A percentile compares a stretch with the other conserved stretches of the same genome.
Evolutionary conservation across 2,329 filamentous ascomycete genomes (phyloP).

Genomic region (Fusarium beomiforme): DNA sequence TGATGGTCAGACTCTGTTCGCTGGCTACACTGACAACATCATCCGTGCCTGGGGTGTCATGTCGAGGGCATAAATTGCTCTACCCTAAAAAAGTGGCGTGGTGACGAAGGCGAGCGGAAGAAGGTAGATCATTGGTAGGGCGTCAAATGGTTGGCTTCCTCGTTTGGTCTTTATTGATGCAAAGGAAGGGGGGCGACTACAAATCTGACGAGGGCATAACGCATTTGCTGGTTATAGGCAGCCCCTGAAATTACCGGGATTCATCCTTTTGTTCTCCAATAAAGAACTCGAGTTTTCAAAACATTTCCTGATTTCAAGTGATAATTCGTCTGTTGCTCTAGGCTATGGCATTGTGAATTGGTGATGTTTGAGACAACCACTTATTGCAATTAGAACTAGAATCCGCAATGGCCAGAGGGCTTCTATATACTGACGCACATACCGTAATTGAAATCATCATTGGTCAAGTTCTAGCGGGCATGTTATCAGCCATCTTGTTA

Average conservation of each 20-base stretch:
- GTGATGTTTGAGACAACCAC: not conserved
- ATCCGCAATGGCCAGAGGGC: not conserved
- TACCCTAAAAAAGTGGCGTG: constrained; percentile 41
- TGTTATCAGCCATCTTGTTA: not conserved
- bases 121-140: constrained; percentile 58
- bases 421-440: not conserved
- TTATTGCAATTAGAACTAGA: not conserved
- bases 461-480: not conserved
- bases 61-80: constrained; percentile 78
- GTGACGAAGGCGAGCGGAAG: constrained; percentile 44
- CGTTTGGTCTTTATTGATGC: constrained; percentile 57
- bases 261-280: constrained; percentile 54
- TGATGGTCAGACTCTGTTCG: constrained; percentile 98
- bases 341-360: not conserved
- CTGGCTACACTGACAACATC: constrained; percentile 99
- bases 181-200: constrained; percentile 49
- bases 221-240: constrained; percentile 52
- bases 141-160: constrained; percentile 59
- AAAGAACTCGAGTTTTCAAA: constrained; percentile 49
- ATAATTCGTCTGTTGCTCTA: not conserved
- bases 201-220: constrained; percentile 51
- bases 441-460: not conserved
- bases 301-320: constrained; percentile 4
- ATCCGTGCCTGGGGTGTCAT: constrained; percentile 98
- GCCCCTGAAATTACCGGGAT: constrained; percentile 53